These are phyloP conservation scores for Solanum rostratum DNA, from an alignment of 257 asterid genomes.

Conservation along the genomic window DNA sequence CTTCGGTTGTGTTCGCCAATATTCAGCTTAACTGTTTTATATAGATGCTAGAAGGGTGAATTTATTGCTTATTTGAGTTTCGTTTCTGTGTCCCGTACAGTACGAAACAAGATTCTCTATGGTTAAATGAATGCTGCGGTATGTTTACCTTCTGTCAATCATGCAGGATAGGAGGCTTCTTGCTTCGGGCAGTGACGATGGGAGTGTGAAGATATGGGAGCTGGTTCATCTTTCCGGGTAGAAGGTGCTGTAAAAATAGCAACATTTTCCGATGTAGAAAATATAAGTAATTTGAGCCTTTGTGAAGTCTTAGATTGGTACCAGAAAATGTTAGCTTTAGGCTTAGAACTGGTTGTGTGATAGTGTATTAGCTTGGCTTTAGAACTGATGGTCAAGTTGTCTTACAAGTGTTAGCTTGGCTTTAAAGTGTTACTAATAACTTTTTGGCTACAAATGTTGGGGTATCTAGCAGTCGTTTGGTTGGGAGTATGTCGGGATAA, in stretches of 20 bases:
- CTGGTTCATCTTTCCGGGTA: conserved; percentile 17
- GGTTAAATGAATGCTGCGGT: background rate
- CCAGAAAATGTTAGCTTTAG: background rate
- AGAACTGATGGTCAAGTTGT: no score
- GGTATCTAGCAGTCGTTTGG: no score
- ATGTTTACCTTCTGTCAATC: background rate
- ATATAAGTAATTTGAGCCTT: background rate
- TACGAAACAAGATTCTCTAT: background rate
- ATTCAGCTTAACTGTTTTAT: background rate
- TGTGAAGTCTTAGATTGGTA: background rate
- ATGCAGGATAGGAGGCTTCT: conserved; percentile 47
- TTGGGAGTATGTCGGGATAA: no score
- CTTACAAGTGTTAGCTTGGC: no score
- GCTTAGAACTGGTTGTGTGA: background rate
- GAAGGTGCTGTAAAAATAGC: conserved; percentile 1
- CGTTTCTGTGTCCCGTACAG: background rate
- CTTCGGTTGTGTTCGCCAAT: background rate
- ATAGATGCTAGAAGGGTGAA: background rate
- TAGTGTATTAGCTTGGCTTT: background rate
- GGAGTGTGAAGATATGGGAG: conserved; percentile 87
- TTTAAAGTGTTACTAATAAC: no score
- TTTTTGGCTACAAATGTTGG: no score
- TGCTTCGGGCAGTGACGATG: conserved; percentile 94
- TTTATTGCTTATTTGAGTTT: background rate
- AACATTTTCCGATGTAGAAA: background rate